Evolutionary conservation across 441 rosid species (phyloP).

Genomic region (Erodium texanum): DNA sequence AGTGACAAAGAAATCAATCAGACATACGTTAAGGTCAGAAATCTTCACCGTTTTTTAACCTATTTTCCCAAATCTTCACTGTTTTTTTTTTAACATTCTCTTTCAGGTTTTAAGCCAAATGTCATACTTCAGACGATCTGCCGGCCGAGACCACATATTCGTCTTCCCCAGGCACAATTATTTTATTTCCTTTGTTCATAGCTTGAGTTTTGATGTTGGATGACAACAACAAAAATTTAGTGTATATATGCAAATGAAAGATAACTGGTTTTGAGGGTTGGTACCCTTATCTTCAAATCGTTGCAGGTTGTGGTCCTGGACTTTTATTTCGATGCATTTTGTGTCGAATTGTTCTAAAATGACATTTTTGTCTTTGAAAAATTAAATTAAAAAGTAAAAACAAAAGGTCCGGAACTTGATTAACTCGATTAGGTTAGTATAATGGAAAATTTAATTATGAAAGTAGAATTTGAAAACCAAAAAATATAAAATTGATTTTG

Average conservation of each 20-base stretch:
- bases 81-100: not conserved
- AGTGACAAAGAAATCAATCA: slow-evolving; percentile 82
- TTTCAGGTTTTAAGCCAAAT: slow-evolving; percentile 73
- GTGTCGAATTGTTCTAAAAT: no score
- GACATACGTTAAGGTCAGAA: slow-evolving; percentile 66
- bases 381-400: no score
- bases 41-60: not conserved
- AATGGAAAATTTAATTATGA: no score
- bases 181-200: not conserved
- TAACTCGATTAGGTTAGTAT: no score
- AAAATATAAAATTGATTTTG: no score
- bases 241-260: not conserved
- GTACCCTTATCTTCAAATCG: no score
- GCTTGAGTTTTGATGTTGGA: not conserved
- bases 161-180: slow-evolving; percentile 74
- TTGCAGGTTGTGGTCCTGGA: no score
- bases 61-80: not conserved
- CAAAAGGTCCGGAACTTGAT: no score
- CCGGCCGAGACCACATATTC: slow-evolving; percentile 86
- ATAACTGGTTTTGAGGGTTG: no score
- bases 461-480: no score
- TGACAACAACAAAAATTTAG: not conserved
- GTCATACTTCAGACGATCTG: slow-evolving; percentile 80
- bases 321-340: no score
- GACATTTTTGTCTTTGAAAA: no score